phyloP scores from a whole-genome alignment of 495 filamentous ascomycete species.

The Lepraria neglecta region DNA sequence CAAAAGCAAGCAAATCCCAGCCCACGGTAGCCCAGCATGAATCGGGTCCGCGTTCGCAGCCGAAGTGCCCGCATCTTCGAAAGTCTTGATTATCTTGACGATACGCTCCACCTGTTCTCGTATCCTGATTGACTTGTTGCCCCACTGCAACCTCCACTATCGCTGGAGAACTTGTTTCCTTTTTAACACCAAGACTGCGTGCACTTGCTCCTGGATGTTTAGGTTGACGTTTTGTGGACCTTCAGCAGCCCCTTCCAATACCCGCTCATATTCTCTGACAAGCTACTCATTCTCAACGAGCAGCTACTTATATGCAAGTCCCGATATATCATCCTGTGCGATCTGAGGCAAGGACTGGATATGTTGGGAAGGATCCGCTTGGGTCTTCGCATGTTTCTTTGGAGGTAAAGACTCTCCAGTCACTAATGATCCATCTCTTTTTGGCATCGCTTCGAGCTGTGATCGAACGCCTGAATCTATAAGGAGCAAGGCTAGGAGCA shows the following conservation, averaged over 20 bases:
- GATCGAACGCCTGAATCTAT: neutral
- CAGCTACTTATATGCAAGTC: slow-evolving; percentile 1
- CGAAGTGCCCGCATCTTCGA: neutral
- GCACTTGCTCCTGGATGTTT: neutral
- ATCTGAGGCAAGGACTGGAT: neutral
- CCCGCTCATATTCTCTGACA: neutral
- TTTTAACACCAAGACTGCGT: neutral
- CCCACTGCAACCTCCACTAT: slow-evolving; percentile 4
- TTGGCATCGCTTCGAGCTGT: neutral
- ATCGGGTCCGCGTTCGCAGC: neutral
- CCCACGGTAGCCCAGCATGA: slow-evolving; percentile 9
- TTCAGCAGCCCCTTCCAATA: neutral
- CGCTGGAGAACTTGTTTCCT: neutral
- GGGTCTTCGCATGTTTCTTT: too few relatives aligned
- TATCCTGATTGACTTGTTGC: slow-evolving; percentile 5
- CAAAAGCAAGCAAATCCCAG: slow-evolving; percentile 8
- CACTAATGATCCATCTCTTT: neutral
- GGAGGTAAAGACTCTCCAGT: neutral
- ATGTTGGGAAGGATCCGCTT: neutral
- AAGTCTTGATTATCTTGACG: slow-evolving; percentile 1
- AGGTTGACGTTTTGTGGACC: too few relatives aligned
- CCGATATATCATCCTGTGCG: neutral
- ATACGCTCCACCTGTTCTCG: neutral
- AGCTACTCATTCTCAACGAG: neutral
- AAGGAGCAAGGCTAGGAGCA: neutral